phyloP scores from a whole-genome alignment of 2,329 filamentous ascomycete genomes.

The Penicillium polonicum region DNA sequence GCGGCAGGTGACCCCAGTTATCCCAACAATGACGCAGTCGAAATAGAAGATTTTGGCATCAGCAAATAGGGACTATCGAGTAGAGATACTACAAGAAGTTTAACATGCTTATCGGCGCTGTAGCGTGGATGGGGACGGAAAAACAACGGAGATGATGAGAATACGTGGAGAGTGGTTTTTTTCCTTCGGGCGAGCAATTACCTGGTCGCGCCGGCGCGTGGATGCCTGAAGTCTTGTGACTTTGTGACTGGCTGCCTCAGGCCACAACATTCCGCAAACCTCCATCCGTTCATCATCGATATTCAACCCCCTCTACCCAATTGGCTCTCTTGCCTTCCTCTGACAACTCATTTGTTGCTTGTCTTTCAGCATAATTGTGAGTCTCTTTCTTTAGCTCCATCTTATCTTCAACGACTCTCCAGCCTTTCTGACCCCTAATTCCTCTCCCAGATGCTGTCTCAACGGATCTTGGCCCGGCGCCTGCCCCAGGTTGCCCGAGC shows the following conservation, averaged over 20 bases:
- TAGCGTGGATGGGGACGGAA: constrained; percentile 41
- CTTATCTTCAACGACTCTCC: neutral
- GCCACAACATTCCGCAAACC: constrained; percentile 25
- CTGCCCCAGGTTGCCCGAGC: constrained; percentile 42
- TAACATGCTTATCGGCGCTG: constrained; percentile 47
- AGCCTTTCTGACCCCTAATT: constrained; percentile 24
- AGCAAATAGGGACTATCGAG: constrained; percentile 38
- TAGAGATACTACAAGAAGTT: constrained; percentile 39
- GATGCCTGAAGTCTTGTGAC: constrained; percentile 16
- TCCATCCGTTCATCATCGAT: constrained; percentile 32
- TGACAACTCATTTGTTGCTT: constrained; percentile 18
- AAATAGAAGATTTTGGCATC: constrained; percentile 40
- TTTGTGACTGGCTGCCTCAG: constrained; percentile 19
- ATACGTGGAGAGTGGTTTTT: constrained; percentile 45
- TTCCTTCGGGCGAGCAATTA: constrained; percentile 34
- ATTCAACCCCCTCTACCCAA: constrained; percentile 23
- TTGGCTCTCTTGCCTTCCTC: constrained; percentile 20
- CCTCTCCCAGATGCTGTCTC: constrained; percentile 44
- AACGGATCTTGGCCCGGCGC: constrained; percentile 45
- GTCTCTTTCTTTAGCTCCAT: constrained; percentile 7
- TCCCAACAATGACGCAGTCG: constrained; percentile 43
- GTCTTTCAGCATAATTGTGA: constrained; percentile 30
- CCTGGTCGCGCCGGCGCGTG: constrained; percentile 30
- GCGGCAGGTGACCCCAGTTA: constrained; percentile 45
- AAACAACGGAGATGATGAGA: constrained; percentile 31